These are phyloP conservation scores for Leccinum fallax DNA, from an alignment of 1,284 basidiomycete genomes.

Conservation along the genomic window DNA sequence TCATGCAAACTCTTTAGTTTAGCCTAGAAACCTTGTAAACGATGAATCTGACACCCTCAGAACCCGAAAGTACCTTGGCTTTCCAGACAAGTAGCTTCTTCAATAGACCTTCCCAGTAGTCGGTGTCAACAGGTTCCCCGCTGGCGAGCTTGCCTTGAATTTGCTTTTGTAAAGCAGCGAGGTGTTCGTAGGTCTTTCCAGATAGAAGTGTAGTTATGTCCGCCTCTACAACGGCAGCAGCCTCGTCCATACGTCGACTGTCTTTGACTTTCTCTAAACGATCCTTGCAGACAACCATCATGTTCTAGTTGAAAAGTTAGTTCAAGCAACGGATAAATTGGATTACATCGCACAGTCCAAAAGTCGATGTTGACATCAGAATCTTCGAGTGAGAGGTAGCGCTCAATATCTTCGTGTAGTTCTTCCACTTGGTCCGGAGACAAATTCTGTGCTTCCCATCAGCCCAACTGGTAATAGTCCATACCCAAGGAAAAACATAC, in stretches of 20 bases:
- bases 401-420: constrained; percentile 92
- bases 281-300: constrained; percentile 97
- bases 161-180: constrained; percentile 81
- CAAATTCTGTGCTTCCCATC: constrained; percentile 64
- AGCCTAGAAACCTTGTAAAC: constrained; percentile 52
- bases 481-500: constrained; percentile 41
- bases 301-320: constrained; percentile 58
- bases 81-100: constrained; percentile 97
- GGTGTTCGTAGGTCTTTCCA: constrained; percentile 83
- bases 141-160: constrained; percentile 88
- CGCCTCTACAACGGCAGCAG: constrained; percentile 77
- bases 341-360: constrained; percentile 77
- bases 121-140: constrained; percentile 93
- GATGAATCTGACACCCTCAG: not conserved
- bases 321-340: constrained; percentile 1
- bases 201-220: constrained; percentile 76
- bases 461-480: constrained; percentile 14
- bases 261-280: constrained; percentile 77
- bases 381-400: constrained; percentile 88
- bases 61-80: constrained; percentile 69
- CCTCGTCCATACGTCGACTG: constrained; percentile 59
- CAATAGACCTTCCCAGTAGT: constrained; percentile 96
- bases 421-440: constrained; percentile 89
- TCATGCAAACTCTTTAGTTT: constrained; percentile 93
- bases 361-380: constrained; percentile 89